Base-by-base conservation (phyloP, 1,284 basidiomycete species). In the Ustilago lituana region DNA sequence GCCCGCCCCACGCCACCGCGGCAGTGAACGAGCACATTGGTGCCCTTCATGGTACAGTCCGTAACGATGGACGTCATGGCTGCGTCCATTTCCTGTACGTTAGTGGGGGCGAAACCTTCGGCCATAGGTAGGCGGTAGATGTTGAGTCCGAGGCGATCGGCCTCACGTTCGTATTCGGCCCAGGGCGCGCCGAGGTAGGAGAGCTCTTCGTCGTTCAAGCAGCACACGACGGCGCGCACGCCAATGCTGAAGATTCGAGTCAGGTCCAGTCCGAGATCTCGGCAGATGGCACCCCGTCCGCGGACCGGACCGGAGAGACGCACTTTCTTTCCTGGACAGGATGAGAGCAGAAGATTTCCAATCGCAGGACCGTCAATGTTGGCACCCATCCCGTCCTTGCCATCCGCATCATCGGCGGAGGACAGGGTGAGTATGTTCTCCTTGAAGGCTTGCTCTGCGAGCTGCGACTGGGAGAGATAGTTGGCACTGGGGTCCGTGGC, bases 261-360 rank as follows among this genome's bases (percentile, higher is more conserved):
- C 38, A 98, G 82, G 83, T 98, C 95, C 15, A 87, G 84, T 11
- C 85, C 84, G 0, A 98, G 84, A 79, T 95, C 91, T 57, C 95
- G 86, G 79, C 91, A 93, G 26, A 98, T 91, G 0, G 90, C 89
- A 27, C 88, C 87, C 19, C 94, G 87, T 3, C 93, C 93, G 78
- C 88, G 90, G 17, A 89, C 87, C 15, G 91, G 91, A 1, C 92
- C 92, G 2, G 81, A 86, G 54, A 98, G 85, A 35, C 95, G 88
- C 10, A 98, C 91, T 85, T 97, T 94, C 83, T 98, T 98, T 8
- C 95, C 95, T 0, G 95, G 95, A 84, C 94, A 98, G 6, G 92
- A 94, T 3, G 91, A 93, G 26, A 98, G 83, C 41, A 91, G 86
- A 31, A 98, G 82, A 82, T 98, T 98, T n/a, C 95, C 95, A 1